Conservation (phyloP, 805 yeast species). For the Candida montana region DNA sequence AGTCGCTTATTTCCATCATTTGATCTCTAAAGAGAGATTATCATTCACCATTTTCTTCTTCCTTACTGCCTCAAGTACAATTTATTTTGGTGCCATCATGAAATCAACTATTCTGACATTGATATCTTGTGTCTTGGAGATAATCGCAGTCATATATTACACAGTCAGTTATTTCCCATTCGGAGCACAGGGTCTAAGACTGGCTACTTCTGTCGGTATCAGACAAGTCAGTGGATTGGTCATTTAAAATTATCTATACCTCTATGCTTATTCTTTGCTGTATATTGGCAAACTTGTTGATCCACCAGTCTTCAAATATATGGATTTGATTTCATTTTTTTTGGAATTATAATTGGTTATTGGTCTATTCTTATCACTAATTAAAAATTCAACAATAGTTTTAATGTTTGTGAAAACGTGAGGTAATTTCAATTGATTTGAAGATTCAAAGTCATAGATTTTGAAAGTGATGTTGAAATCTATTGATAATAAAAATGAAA, state of each 20-base stretch:
- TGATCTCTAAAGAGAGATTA: slow-evolving; percentile 68
- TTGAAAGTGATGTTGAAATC: slow-evolving; percentile 58
- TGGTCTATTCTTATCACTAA: slow-evolving; percentile 39
- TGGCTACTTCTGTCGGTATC: slow-evolving; percentile 52
- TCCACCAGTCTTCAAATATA: slow-evolving; percentile 60
- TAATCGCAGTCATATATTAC: slow-evolving; percentile 85
- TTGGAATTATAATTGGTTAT: slow-evolving; percentile 49
- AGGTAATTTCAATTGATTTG: slow-evolving; percentile 6
- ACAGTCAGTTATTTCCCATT: slow-evolving; percentile 92
- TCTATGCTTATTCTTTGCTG: slow-evolving; percentile 1
- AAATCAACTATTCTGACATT: slow-evolving; percentile 74
- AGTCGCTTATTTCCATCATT: slow-evolving; percentile 65
- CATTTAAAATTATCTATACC: not conserved
- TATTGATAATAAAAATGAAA: slow-evolving; percentile 55
- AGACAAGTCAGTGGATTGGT: slow-evolving; percentile 33
- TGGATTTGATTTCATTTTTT: slow-evolving; percentile 39
- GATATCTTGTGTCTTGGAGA: slow-evolving; percentile 67
- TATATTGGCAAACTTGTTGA: slow-evolving; percentile 62
- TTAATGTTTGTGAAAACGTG: slow-evolving; percentile 48
- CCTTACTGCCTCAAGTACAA: slow-evolving; percentile 70
- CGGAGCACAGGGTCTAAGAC: slow-evolving; percentile 72
- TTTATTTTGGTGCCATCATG: slow-evolving; percentile 64
- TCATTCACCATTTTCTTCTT: slow-evolving; percentile 79
- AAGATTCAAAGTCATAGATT: slow-evolving; percentile 40
- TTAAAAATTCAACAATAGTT: slow-evolving; percentile 44